These are phyloP conservation scores for Mortierella sp. DNA, from an alignment of 371 early-diverging fungal genomes.

Conservation along the genomic window DNA sequence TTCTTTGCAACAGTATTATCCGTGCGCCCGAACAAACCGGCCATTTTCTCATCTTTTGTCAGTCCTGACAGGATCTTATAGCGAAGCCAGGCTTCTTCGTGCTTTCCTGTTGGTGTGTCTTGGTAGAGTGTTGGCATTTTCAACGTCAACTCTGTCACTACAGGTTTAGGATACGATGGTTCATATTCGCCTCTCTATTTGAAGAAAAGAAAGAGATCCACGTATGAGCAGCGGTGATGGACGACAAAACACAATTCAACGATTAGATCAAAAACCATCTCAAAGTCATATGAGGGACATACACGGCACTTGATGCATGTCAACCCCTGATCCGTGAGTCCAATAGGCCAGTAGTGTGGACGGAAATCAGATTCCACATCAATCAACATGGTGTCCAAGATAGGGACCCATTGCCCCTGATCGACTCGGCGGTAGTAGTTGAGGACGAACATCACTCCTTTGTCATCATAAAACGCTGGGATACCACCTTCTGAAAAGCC, in stretches of 20 bases:
- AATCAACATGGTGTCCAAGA: constrained; percentile 67
- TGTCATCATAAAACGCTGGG: constrained; percentile 76
- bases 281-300: no score
- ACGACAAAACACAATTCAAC: no score
- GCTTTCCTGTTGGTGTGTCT: constrained; percentile 61
- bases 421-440: constrained; percentile 63
- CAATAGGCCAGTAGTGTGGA: constrained; percentile 80
- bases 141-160: constrained; percentile 76
- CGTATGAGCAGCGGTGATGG: neutral
- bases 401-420: constrained; percentile 80
- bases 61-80: constrained; percentile 59
- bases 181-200: constrained; percentile 59
- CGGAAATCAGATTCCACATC: constrained; percentile 55
- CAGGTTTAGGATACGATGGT: constrained; percentile 84
- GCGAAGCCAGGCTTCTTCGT: constrained; percentile 72
- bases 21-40: constrained; percentile 57
- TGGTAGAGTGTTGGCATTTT: constrained; percentile 74
- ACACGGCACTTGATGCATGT: constrained; percentile 77
- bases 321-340: constrained; percentile 67
- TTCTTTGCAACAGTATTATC: constrained; percentile 56
- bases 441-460: constrained; percentile 70
- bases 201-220: neutral
- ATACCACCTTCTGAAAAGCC: constrained; percentile 86
- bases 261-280: no score
- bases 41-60: constrained; percentile 63